A percentile compares a stretch with the other conserved stretches of the same genome.
Evolutionary conservation across 768 basidiomycete genomes (phyloP).

Genomic region (Lactifluus piperatus): DNA sequence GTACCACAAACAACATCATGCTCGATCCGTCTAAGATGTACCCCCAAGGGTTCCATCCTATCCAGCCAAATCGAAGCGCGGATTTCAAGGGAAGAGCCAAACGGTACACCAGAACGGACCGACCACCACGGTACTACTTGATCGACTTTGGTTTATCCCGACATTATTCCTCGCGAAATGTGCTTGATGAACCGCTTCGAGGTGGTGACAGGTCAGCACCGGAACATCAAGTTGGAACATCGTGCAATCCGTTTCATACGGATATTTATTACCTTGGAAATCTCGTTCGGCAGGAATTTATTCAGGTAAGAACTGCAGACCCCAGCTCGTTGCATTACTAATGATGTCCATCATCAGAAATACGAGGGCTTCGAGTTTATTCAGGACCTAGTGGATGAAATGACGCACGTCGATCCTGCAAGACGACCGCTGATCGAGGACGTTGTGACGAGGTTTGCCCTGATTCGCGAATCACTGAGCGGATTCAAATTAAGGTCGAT

Average conservation of each 20-base stretch:
- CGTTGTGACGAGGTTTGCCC: background rate
- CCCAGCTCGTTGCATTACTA: constrained; percentile 4
- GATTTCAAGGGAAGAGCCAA: constrained; percentile 11
- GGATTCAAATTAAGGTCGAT: background rate
- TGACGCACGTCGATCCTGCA: constrained; percentile 29
- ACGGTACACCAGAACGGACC: constrained; percentile 22
- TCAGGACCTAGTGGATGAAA: constrained; percentile 22
- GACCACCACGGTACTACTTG: constrained; percentile 23
- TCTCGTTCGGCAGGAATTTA: constrained; percentile 17
- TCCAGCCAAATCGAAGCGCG: background rate
- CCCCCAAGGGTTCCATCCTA: constrained; percentile 1
- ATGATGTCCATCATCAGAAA: too few species aligned
- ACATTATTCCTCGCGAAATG: constrained; percentile 9
- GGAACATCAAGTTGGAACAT: constrained; percentile 15
- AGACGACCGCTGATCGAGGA: constrained; percentile 26
- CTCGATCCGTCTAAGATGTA: constrained; percentile 9
- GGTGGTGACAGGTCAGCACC: constrained; percentile 25
- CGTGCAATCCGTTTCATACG: constrained; percentile 22
- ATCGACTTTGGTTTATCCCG: constrained; percentile 28
- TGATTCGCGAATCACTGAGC: constrained; percentile 2
- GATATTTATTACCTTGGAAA: constrained; percentile 25
- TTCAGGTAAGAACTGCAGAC: background rate
- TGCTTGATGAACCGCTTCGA: constrained; percentile 12
- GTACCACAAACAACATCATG: constrained; percentile 12
- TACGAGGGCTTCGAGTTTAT: constrained; percentile 17